Base-by-base conservation (phyloP, 73 alveolate genomes). In the Uronychia binucleata region DNA sequence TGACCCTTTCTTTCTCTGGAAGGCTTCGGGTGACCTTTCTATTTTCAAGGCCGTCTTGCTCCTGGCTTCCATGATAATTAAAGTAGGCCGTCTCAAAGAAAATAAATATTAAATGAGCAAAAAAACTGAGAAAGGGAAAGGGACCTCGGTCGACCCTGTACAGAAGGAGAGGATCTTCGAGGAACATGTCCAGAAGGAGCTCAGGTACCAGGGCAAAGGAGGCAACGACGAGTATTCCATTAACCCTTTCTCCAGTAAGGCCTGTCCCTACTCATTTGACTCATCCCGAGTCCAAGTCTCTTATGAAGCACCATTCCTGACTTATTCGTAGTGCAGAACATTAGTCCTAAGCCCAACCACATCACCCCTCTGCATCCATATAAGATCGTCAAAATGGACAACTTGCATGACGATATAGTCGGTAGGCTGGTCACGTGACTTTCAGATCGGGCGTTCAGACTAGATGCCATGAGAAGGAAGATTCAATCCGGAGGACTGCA, bases 401-500 rank as follows among this genome's bases (percentile, higher is more conserved):
- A 79, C 35, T 77, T 77, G 0, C 58, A 77, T 27, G 94, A 88
- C 78, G 94, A 88, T 59, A 84, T 86, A 26, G 87, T 88, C 0
- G 94, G 84, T 58, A 34, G n/a, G n/a, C n/a, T n/a, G n/a, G n/a
- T n/a, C n/a, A n/a, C n/a, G n/a, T n/a, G n/a, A n/a, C n/a, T n/a
- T n/a, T n/a, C n/a, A n/a, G n/a, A n/a, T n/a, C n/a, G 94, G 58
- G 94, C 94, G 1, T 88, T 88, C 60, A 83, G 89, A 33, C 46
- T 88, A 31, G 90, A 88, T 46, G 91, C 91, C 0, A 83, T 88
- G 94, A 26, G 87, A 14, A 76, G 94, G 59, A 83, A 88, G 60
- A 88, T 88, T 1, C 81, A 88, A 58, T 75, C 94, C n/a, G 83
- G 84, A 19, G 88, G 91, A 0, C 29, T 88, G 86, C 74, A 75